phyloP scores from a whole-genome alignment of 129 eudicot species.

The Pseudognaphalium luteoalbum region DNA sequence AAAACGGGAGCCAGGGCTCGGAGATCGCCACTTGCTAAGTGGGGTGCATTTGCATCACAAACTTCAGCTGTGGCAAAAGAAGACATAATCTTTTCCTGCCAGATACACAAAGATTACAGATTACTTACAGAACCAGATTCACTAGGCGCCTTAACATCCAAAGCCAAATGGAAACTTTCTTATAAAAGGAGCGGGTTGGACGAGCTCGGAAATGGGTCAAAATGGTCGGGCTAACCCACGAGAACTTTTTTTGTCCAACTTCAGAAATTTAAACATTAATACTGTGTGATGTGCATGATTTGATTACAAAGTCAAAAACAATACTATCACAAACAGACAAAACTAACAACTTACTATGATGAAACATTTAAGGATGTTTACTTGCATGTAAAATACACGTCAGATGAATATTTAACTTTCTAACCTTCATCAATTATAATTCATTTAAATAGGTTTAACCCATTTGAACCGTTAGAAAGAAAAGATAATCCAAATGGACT shows the following conservation, averaged over 20 bases:
- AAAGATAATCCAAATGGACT: not conserved
- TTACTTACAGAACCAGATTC: not conserved
- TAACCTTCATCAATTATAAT: not conserved
- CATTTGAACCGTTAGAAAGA: not conserved
- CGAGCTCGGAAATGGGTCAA: not conserved
- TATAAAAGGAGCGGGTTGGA: not conserved
- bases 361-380: not conserved
- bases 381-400: not conserved
- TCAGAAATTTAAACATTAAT: not conserved
- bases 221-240: not conserved
- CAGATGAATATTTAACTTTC: not conserved
- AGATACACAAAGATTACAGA: not conserved
- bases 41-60: constrained; percentile 65
- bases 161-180: not conserved
- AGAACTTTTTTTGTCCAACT: not conserved
- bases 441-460: not conserved
- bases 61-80: constrained; percentile 82
- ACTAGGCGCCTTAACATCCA: not conserved
- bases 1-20: constrained; percentile 74
- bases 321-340: not conserved
- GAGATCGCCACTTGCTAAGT: constrained; percentile 69
- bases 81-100: constrained; percentile 54
- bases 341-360: not conserved
- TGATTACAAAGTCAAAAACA: not conserved
- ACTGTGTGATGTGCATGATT: not conserved